phyloP scores from a whole-genome alignment of 257 asterid genomes.

The Nicotiana undulata region DNA sequence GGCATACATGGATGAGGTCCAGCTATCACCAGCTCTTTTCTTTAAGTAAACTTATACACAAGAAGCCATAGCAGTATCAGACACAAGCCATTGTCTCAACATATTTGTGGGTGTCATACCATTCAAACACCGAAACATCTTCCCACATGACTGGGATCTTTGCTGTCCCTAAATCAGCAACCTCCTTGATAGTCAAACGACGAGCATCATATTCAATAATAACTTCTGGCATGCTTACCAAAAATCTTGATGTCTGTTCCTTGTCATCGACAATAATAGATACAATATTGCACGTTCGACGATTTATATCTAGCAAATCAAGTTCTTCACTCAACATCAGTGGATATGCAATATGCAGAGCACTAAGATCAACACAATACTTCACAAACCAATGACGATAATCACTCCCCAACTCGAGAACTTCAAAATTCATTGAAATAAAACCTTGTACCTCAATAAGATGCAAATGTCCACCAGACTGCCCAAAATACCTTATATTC shows the following conservation, averaged over 20 bases:
- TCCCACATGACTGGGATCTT: not conserved
- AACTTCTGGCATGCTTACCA: not conserved
- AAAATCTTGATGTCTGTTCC: not conserved
- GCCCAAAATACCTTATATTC: not conserved
- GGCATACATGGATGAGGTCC: no score
- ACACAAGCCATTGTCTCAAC: not conserved
- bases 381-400: conserved; percentile 5
- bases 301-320: not conserved
- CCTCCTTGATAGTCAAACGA: not conserved
- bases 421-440: not conserved
- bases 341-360: not conserved
- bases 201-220: conserved; percentile 1
- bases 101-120: not conserved
- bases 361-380: conserved; percentile 3
- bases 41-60: not conserved
- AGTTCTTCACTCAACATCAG: not conserved
- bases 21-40: not conserved
- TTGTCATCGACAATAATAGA: not conserved
- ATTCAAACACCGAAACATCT: conserved; percentile 2
- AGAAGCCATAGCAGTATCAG: not conserved
- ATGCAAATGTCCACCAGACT: not conserved
- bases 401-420: conserved; percentile 3
- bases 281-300: not conserved
- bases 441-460: not conserved
- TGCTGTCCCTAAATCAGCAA: not conserved